A percentile compares a stretch with the other conserved stretches of the same genome.
phyloP scores from a whole-genome alignment of 345 rosid genomes.

The Anacardium occidentale region DNA sequence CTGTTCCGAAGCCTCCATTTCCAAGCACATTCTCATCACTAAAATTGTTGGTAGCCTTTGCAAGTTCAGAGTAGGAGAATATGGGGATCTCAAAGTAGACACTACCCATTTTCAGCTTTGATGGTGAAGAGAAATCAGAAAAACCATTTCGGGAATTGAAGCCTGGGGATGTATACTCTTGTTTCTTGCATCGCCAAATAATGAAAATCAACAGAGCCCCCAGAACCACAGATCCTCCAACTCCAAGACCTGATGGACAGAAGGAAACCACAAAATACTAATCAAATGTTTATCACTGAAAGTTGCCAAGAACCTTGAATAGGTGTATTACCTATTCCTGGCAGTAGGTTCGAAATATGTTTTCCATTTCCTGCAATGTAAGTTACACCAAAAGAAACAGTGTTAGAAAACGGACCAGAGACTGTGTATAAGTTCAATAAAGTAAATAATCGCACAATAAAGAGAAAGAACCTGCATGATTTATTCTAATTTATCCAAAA shows the following conservation, averaged over 20 bases:
- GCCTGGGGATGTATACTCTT: conserved; percentile 23
- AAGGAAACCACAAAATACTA: background rate
- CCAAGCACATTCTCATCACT: conserved; percentile 47
- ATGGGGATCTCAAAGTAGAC: conserved; percentile 45
- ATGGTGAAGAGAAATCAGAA: conserved; percentile 27
- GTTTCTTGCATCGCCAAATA: conserved; percentile 18
- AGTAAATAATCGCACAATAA: too few relatives aligned
- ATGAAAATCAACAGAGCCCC: conserved; percentile 17
- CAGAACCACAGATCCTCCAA: conserved; percentile 34
- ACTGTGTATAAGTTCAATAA: too few relatives aligned
- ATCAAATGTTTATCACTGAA: too few relatives aligned
- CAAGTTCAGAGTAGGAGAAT: conserved; percentile 58
- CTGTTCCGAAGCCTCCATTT: conserved; percentile 76
- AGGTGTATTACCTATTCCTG: conserved; percentile 31
- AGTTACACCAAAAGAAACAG: background rate
- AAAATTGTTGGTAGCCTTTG: conserved; percentile 56
- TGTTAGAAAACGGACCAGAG: background rate
- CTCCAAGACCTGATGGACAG: conserved; percentile 31
- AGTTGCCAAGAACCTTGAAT: background rate
- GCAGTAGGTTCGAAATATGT: conserved; percentile 19
- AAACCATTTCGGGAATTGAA: conserved; percentile 24
- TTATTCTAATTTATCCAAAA: too few relatives aligned
- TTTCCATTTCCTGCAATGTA: conserved; percentile 26
- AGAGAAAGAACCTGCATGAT: background rate
- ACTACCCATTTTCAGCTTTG: conserved; percentile 36